Percentiles rank a stretch among this genome's conserved stretches.
These are phyloP conservation scores for Ustilago curta DNA, from an alignment of 1,284 basidiomycete genomes.

Conservation along the genomic window DNA sequence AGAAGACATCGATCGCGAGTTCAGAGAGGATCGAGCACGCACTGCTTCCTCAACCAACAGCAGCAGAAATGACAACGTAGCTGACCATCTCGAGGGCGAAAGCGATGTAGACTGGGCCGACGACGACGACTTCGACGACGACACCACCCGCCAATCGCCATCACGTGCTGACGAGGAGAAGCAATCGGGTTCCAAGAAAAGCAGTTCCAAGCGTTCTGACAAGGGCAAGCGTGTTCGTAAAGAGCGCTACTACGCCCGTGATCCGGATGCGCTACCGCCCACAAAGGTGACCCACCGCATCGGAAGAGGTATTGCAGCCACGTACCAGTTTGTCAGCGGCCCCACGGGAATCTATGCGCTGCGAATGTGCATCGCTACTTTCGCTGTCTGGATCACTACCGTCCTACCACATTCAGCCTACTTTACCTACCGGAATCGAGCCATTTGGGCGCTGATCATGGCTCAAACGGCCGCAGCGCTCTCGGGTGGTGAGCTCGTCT, in stretches of 20 bases:
- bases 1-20: slow-evolving; percentile 36
- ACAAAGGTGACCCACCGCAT: slow-evolving; percentile 44
- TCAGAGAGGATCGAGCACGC: slow-evolving; percentile 34
- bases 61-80: not conserved
- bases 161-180: slow-evolving; percentile 36
- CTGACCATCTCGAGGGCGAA: slow-evolving; percentile 25
- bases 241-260: slow-evolving; percentile 71
- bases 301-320: slow-evolving; percentile 49
- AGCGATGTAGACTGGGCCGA: slow-evolving; percentile 23
- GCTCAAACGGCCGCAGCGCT: slow-evolving; percentile 61
- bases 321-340: slow-evolving; percentile 32
- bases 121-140: slow-evolving; percentile 14
- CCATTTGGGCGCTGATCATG: slow-evolving; percentile 67
- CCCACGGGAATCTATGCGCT: slow-evolving; percentile 76
- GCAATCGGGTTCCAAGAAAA: not conserved
- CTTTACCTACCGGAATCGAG: slow-evolving; percentile 65
- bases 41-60: slow-evolving; percentile 7
- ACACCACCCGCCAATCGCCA: not conserved
- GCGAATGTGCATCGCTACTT: slow-evolving; percentile 73
- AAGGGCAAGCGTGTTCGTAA: slow-evolving; percentile 13
- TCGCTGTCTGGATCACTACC: slow-evolving; percentile 75
- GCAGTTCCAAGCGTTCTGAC: not conserved
- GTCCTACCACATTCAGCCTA: slow-evolving; percentile 40
- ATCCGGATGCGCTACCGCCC: slow-evolving; percentile 81
- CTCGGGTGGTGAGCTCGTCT: slow-evolving; percentile 61